Percentiles rank a stretch among this genome's conserved stretches.
Evolutionary conservation across 345 rosid genomes (phyloP).

Genomic region (Aquilaria sinensis): DNA sequence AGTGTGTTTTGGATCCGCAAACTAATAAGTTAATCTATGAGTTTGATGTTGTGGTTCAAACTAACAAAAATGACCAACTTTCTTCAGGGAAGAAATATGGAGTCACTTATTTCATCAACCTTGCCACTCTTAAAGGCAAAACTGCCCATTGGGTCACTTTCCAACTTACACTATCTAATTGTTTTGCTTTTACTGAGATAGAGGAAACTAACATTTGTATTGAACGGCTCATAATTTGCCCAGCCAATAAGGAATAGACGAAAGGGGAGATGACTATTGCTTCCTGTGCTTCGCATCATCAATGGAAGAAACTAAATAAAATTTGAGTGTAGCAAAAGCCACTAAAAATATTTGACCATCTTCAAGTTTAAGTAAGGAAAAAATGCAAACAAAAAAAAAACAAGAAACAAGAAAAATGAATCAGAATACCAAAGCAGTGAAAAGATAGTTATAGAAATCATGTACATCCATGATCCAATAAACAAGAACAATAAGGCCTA

Average conservation of each 20-base stretch:
- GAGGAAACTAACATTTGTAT: too few relatives aligned
- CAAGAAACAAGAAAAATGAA: too few relatives aligned
- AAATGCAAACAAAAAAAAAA: too few relatives aligned
- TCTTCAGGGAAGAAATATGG: slow-evolving; percentile 50
- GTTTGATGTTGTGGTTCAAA: too few relatives aligned
- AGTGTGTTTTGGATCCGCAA: too few relatives aligned
- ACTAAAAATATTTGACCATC: too few relatives aligned
- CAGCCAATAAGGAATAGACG: slow-evolving; percentile 62
- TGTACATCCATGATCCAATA: slow-evolving; percentile 29
- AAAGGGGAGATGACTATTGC: slow-evolving; percentile 73
- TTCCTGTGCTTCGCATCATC: slow-evolving; percentile 59
- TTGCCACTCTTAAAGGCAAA: slow-evolving; percentile 36
- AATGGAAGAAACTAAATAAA: slow-evolving; percentile 15
- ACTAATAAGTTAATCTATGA: too few relatives aligned
- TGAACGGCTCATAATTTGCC: not conserved
- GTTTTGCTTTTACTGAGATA: too few relatives aligned
- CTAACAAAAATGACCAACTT: too few relatives aligned
- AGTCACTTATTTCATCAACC: slow-evolving; percentile 60
- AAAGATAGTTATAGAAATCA: slow-evolving; percentile 7
- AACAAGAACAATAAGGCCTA: slow-evolving; percentile 39
- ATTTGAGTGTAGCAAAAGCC: too few relatives aligned
- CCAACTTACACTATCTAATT: not conserved
- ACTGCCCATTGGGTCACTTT: slow-evolving; percentile 31
- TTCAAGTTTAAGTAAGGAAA: too few relatives aligned
- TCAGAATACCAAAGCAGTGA: not conserved